Conservation (phyloP, 495 filamentous ascomycete species). For the Aspergillus wentii region DNA sequence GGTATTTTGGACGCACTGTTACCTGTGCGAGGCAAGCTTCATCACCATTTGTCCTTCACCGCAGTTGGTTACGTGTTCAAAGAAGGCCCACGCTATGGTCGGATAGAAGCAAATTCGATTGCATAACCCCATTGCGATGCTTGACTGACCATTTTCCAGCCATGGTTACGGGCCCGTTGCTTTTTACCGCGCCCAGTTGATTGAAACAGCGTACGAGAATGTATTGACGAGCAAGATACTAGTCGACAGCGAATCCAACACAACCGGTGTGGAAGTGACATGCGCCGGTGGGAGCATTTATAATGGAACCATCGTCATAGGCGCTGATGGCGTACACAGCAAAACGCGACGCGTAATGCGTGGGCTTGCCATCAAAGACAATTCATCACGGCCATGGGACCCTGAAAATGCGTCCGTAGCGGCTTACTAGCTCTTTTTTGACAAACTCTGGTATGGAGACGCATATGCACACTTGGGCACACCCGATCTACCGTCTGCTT, state of each 20-base stretch:
- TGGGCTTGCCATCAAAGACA: conserved; percentile 17
- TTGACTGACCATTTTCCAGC: conserved; percentile 3
- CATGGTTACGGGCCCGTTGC: conserved; percentile 10
- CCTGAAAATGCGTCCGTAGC: conserved; percentile 17
- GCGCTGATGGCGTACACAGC: conserved; percentile 47
- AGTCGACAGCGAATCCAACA: conserved; percentile 1
- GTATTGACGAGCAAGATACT: conserved; percentile 13
- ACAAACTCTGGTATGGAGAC: conserved; percentile 14
- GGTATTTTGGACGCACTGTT: conserved; percentile 31
- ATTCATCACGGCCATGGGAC: conserved; percentile 12
- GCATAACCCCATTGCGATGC: too few relatives aligned
- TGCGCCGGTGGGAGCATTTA: conserved; percentile 27
- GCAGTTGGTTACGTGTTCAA: conserved; percentile 15
- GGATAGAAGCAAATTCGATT: conserved; percentile 13
- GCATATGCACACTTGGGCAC: conserved; percentile 16
- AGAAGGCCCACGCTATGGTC: conserved; percentile 7
- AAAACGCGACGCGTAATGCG: conserved; percentile 37
- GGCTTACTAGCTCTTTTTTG: conserved; percentile 13
- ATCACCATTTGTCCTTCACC: conserved; percentile 11
- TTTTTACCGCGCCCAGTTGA: conserved; percentile 20
- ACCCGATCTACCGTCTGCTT: conserved; percentile 8
- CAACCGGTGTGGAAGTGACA: conserved; percentile 5
- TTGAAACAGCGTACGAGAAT: conserved; percentile 18
- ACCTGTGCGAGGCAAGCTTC: conserved; percentile 12
- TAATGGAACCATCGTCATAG: conserved; percentile 39